Evolutionary conservation across 768 basidiomycete species (phyloP), one percentile per base, ranked within the genome.

Genomic region (Lanmaoa rubissima): DNA sequence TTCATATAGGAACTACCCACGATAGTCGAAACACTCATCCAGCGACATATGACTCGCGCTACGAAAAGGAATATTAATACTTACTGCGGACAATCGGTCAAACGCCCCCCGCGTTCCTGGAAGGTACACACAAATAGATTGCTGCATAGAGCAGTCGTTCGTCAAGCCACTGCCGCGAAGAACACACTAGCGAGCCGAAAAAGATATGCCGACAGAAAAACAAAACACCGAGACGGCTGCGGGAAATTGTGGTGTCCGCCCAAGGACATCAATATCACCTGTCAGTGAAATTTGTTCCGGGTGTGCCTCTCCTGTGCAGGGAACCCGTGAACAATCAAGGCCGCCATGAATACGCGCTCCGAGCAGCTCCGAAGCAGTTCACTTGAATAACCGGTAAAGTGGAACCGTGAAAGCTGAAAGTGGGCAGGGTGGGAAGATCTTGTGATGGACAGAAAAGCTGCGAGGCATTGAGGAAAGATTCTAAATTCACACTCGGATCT

Each of bases 221-320:
- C n/a, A 53, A 60, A 14, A 16, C 10, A 26, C 57, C 64, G 57
- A 63, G 31, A 34, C 34, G 19, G 44, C 32, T 46, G 48, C n/a
- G 46, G 51, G 10, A 40, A 14, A 36, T 41, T 38, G 53, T 39
- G 24, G 50, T 44, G 41, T 62, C 60, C 21, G 36, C 32, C 41
- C 44, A 48, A 49, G 45, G 39, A 41, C 48, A 65, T 63, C 48
- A 47, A 53, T 24, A 24, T 53, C 41, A 46, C n/a, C 53, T 67
- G 54, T 63, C 63, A 53, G 31, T 21, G 19, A 28, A 49, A 41
- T 34, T 48, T 56, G 47, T 40, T 50, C 51, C 59, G 48, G 26
- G 14, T 26, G 38, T 43, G 21, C 21, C 21, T 24, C 21, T 24
- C 21, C 21, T 24, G 21, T 24, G 41, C 49, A 50, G 51, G 47